A percentile compares a stretch with the other conserved stretches of the same genome.
phyloP scores from a whole-genome alignment of 2,329 filamentous ascomycete species.

The Talaromyces pinophilus region DNA sequence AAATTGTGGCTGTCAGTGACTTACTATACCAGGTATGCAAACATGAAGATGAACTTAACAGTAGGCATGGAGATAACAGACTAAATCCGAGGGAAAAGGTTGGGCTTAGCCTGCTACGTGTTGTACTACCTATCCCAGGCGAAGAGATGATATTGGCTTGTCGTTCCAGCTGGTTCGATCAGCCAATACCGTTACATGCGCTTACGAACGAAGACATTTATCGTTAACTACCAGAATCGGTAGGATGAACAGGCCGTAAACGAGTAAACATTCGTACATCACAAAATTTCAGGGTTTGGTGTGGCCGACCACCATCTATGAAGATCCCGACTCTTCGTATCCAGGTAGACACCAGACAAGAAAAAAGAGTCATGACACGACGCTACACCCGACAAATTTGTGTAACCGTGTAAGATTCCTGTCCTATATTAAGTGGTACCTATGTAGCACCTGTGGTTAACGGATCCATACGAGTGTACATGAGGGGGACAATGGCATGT shows the following conservation, averaged over 20 bases:
- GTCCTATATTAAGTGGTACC: background rate
- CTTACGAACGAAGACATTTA: background rate
- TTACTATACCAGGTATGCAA: background rate
- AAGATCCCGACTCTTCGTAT: background rate
- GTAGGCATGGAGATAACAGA: background rate
- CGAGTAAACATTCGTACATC: constrained; percentile 1
- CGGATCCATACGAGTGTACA: background rate
- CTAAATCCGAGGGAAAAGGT: background rate
- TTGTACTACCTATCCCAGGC: background rate
- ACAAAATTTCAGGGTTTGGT: background rate
- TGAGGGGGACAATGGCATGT: background rate
- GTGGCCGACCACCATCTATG: background rate
- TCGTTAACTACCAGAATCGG: background rate
- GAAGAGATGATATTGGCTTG: background rate
- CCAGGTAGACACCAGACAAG: background rate
- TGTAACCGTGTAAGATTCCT: background rate
- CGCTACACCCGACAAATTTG: background rate
- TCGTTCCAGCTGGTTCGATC: background rate
- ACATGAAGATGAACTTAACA: background rate
- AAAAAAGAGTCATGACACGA: background rate
- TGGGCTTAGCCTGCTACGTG: background rate
- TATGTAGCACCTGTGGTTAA: background rate
- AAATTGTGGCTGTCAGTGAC: background rate
- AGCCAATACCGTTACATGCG: background rate
- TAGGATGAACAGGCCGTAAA: background rate